A percentile compares a stretch with the other conserved stretches of the same genome.
Evolutionary conservation across 1,284 basidiomycete genomes (phyloP).

Genomic region (Cystobasidium slooffiae): DNA sequence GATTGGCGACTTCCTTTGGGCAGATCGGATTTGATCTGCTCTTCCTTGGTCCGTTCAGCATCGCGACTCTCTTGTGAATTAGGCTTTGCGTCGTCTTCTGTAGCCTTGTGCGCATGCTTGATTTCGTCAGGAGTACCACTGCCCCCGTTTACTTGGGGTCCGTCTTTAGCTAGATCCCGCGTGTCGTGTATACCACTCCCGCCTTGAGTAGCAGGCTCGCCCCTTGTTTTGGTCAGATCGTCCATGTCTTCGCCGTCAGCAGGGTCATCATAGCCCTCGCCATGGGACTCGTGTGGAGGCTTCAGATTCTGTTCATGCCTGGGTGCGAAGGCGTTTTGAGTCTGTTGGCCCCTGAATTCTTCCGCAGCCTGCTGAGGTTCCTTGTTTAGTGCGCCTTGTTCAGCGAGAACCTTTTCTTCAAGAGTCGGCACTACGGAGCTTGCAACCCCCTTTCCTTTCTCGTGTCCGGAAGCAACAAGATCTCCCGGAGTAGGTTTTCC

Average conservation of each 20-base stretch:
- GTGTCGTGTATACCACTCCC: constrained; percentile 39
- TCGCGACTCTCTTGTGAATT: background rate
- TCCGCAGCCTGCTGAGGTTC: constrained; percentile 15
- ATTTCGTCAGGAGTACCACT: constrained; percentile 21
- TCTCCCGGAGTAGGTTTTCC: constrained; percentile 31
- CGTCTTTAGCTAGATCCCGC: constrained; percentile 29
- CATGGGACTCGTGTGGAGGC: background rate
- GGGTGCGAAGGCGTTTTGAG: background rate
- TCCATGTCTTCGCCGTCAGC: constrained; percentile 3
- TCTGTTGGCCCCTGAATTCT: constrained; percentile 1
- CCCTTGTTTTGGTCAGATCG: constrained; percentile 31
- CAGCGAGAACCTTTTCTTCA: constrained; percentile 69
- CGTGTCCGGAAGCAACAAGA: constrained; percentile 16
- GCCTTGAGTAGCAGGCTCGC: constrained; percentile 36
- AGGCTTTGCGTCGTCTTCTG: background rate
- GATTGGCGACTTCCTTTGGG: background rate
- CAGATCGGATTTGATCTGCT: constrained; percentile 1
- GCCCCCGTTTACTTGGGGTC: background rate
- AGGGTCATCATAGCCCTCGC: background rate
- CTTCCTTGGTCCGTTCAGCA: background rate
- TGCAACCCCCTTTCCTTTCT: constrained; percentile 62
- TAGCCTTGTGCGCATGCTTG: constrained; percentile 13
- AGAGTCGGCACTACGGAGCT: constrained; percentile 70
- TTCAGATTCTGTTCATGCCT: constrained; percentile 25
- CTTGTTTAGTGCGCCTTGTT: constrained; percentile 52